Evolutionary conservation across 495 filamentous ascomycete genomes (phyloP).

Genomic region (Podospora sp.): DNA sequence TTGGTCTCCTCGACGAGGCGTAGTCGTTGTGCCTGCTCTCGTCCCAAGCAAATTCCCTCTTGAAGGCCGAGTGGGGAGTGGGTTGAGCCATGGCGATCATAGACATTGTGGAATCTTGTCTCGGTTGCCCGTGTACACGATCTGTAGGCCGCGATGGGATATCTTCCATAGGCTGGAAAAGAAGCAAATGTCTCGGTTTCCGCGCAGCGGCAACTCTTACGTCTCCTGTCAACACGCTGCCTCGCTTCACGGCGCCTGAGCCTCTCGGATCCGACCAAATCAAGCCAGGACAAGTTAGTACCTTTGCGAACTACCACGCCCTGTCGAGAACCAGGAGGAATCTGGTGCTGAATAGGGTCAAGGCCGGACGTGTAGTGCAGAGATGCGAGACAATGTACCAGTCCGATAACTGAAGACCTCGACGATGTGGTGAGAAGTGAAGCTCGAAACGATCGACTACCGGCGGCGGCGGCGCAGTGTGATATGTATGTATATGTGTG

Average conservation of each 20-base stretch:
- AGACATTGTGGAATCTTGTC: conserved; percentile 36
- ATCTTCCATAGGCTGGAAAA: conserved; percentile 29
- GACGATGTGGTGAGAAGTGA: not conserved
- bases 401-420: not conserved
- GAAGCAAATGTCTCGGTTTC: conserved; percentile 20
- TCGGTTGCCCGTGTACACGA: conserved; percentile 24
- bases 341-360: no score
- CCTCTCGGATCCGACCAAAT: not conserved
- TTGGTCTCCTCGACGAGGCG: conserved; percentile 24
- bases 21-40: conserved; percentile 28
- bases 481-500: not conserved
- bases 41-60: conserved; percentile 32
- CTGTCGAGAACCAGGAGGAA: not conserved
- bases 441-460: not conserved
- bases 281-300: not conserved
- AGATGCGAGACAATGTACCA: not conserved
- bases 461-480: not conserved
- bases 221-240: not conserved
- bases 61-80: conserved; percentile 30
- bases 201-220: conserved; percentile 27
- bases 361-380: no score
- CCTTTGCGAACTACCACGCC: not conserved
- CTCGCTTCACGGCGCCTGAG: not conserved
- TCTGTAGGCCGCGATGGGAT: conserved; percentile 24
- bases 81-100: conserved; percentile 39